Conservation (phyloP, 2,329 filamentous ascomycete genomes). For the Apiospora arundinis region DNA sequence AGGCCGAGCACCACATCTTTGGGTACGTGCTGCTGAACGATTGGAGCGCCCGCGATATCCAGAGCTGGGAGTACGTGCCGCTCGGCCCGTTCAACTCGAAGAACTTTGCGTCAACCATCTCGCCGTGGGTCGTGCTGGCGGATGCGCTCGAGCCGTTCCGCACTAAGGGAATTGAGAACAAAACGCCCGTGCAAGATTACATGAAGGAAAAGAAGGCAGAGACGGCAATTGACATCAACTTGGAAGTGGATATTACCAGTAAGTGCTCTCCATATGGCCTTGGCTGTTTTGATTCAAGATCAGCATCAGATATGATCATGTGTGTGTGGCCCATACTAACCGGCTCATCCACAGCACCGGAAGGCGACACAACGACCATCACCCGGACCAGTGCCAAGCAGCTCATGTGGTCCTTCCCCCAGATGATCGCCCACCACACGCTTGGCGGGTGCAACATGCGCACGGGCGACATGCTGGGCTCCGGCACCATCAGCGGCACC, state of each 20-base stretch:
- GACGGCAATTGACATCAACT: slow-evolving; percentile 71
- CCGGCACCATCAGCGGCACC: slow-evolving; percentile 72
- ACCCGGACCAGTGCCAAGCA: slow-evolving; percentile 67
- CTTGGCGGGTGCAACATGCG: slow-evolving; percentile 78
- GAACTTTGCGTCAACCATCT: slow-evolving; percentile 82
- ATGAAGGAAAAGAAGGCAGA: slow-evolving; percentile 65
- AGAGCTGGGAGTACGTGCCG: slow-evolving; percentile 84
- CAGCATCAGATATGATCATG: not conserved
- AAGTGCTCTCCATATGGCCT: slow-evolving; percentile 35
- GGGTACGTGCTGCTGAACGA: slow-evolving; percentile 86
- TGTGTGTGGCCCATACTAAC: not conserved
- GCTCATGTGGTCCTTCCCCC: slow-evolving; percentile 81
- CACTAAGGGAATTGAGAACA: slow-evolving; percentile 41
- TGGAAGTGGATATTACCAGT: slow-evolving; percentile 70
- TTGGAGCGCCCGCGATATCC: slow-evolving; percentile 84
- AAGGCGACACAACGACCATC: slow-evolving; percentile 62
- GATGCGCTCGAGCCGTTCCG: slow-evolving; percentile 72
- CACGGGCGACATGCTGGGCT: slow-evolving; percentile 77
- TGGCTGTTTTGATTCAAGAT: not conserved
- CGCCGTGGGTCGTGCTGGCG: slow-evolving; percentile 78
- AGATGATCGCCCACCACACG: slow-evolving; percentile 83
- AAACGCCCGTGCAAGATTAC: slow-evolving; percentile 46
- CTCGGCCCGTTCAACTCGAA: slow-evolving; percentile 84
- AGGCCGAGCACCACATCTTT: slow-evolving; percentile 76
- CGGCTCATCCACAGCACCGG: slow-evolving; percentile 41